A percentile compares a stretch with the other conserved stretches of the same genome.
phyloP scores from a whole-genome alignment of 495 filamentous ascomycete genomes.

The Lichenothelia convexa region DNA sequence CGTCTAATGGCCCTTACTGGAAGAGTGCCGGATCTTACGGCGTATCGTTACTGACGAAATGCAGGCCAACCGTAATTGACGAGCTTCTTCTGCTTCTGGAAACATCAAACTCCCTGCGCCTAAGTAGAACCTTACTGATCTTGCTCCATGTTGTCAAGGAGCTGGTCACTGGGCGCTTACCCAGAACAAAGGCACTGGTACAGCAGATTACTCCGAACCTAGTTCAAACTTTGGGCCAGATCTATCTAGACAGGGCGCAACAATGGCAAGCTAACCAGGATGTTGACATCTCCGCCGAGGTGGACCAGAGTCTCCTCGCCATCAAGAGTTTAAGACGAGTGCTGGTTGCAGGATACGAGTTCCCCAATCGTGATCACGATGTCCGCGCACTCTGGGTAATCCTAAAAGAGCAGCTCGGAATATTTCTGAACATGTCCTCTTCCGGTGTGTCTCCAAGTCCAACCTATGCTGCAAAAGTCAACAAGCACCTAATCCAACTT shows the following conservation, averaged over 20 bases:
- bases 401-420: conserved; percentile 49
- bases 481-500: conserved; percentile 73
- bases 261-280: conserved; percentile 53
- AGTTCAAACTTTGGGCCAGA: conserved; percentile 50
- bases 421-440: conserved; percentile 37
- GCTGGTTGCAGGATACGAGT: conserved; percentile 62
- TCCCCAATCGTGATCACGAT: conserved; percentile 56
- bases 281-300: too few relatives aligned
- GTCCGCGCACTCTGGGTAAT: conserved; percentile 62
- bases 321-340: conserved; percentile 69
- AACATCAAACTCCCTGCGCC: conserved; percentile 31
- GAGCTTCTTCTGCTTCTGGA: conserved; percentile 27
- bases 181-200: conserved; percentile 47
- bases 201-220: conserved; percentile 64
- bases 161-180: conserved; percentile 57
- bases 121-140: conserved; percentile 56
- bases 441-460: conserved; percentile 26
- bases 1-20: too few relatives aligned
- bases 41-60: too few relatives aligned
- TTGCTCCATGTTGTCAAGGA: conserved; percentile 80
- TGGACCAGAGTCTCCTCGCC: conserved; percentile 56
- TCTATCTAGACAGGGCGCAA: conserved; percentile 60
- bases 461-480: conserved; percentile 35
- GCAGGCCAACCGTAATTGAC: too few relatives aligned
- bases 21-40: too few relatives aligned